A percentile compares a stretch with the other conserved stretches of the same genome.
Evolutionary conservation across 441 rosid species (phyloP).

Genomic region (Capsella rubella): DNA sequence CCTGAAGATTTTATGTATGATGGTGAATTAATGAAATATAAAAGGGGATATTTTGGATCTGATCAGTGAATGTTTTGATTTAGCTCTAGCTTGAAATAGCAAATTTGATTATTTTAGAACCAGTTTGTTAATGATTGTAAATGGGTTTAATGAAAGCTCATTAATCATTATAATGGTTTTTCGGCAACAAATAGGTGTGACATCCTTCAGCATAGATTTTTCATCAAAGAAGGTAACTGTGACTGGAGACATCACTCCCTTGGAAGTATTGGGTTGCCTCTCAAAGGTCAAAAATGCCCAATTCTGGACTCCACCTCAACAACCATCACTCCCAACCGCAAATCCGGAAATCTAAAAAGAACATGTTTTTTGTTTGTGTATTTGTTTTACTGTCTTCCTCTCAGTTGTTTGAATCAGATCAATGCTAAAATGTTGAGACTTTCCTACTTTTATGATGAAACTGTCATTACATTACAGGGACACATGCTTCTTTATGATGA

Average conservation of each 20-base stretch:
- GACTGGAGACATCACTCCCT: constrained; percentile 80
- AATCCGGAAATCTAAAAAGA: constrained; percentile 29
- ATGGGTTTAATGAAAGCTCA: not conserved
- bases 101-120: not conserved
- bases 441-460: not conserved
- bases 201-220: constrained; percentile 81
- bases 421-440: constrained; percentile 12
- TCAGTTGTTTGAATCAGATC: constrained; percentile 8
- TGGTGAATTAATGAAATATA: not conserved
- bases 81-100: not conserved
- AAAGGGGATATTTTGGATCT: not conserved
- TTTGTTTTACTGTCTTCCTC: constrained; percentile 6
- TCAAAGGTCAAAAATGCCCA: constrained; percentile 86
- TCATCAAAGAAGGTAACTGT: constrained; percentile 85
- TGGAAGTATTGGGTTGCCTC: constrained; percentile 70
- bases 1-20: not conserved
- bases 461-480: constrained; percentile 12
- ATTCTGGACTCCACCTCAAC: constrained; percentile 61
- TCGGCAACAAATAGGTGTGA: constrained; percentile 59
- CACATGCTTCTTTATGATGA: constrained; percentile 46
- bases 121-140: not conserved
- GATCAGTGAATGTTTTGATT: not conserved
- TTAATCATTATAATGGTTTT: not conserved
- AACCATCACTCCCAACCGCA: constrained; percentile 31
- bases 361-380: not conserved